Percentiles rank a stretch among this genome's conserved stretches.
Evolutionary conservation across 2,329 filamentous ascomycete species (phyloP).

Genomic region (Truncatella angustata): DNA sequence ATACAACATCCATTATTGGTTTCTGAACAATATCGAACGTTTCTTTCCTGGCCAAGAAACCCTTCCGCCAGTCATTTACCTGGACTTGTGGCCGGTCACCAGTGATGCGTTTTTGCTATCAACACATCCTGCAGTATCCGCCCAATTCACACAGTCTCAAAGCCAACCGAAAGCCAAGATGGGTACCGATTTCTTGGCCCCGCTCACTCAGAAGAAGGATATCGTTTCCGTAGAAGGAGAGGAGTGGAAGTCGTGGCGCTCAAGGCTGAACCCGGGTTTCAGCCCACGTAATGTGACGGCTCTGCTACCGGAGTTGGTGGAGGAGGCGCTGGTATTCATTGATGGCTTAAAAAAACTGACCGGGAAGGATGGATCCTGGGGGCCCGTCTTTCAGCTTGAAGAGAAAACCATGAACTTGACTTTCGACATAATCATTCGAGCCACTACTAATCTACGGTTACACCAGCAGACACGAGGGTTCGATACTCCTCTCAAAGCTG

Average conservation of each 20-base stretch:
- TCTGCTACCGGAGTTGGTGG: constrained; percentile 25
- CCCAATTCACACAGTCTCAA: constrained; percentile 6
- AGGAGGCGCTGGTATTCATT: constrained; percentile 21
- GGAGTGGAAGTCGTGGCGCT: constrained; percentile 16
- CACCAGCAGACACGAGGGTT: neutral
- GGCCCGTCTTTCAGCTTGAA: constrained; percentile 21
- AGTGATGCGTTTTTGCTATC: neutral
- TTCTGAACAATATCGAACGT: neutral
- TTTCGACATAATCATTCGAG: constrained; percentile 22
- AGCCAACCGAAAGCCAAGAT: constrained; percentile 4
- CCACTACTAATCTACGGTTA: constrained; percentile 10
- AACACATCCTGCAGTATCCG: neutral
- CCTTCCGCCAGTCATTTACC: constrained; percentile 4
- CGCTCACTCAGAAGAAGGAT: constrained; percentile 14
- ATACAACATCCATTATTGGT: neutral
- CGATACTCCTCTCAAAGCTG: neutral
- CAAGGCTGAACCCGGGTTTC: constrained; percentile 32
- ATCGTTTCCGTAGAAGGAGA: constrained; percentile 25
- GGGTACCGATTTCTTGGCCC: neutral
- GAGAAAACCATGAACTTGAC: constrained; percentile 19
- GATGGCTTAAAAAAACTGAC: constrained; percentile 14
- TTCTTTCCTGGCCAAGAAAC: constrained; percentile 4
- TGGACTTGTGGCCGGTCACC: constrained; percentile 8
- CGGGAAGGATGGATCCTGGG: constrained; percentile 12
- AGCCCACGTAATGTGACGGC: constrained; percentile 29